Percentiles rank a stretch among this genome's conserved stretches.
phyloP scores from a whole-genome alignment of 2,329 filamentous ascomycete species.

The Parastagonospora nodorum region DNA sequence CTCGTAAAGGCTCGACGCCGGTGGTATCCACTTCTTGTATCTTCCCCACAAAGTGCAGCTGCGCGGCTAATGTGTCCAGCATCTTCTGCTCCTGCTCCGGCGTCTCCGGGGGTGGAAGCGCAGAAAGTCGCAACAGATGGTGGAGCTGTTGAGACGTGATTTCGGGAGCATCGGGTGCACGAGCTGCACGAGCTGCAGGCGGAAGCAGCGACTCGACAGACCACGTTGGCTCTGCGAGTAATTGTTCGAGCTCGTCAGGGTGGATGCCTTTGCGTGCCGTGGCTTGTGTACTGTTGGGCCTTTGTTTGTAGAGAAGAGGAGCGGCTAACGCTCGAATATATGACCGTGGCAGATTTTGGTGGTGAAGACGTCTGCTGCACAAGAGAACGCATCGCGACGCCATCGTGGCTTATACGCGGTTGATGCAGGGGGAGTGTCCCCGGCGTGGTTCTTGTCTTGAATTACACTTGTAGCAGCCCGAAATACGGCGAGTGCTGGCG shows the following conservation, averaged over 20 bases:
- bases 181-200: constrained; percentile 30
- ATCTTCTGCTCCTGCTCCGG: constrained; percentile 69
- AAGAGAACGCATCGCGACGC: constrained; percentile 12
- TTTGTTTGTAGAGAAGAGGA: neutral
- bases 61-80: constrained; percentile 75
- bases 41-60: constrained; percentile 88
- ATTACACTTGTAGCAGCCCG: too few relatives aligned
- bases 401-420: constrained; percentile 10
- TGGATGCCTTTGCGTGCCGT: constrained; percentile 17
- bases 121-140: constrained; percentile 87
- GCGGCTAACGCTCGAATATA: neutral
- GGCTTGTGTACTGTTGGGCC: neutral
- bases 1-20: constrained; percentile 73
- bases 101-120: constrained; percentile 73
- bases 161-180: constrained; percentile 36
- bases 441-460: too few relatives aligned
- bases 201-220: constrained; percentile 78
- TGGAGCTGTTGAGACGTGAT: constrained; percentile 72
- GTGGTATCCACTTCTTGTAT: constrained; percentile 79
- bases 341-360: constrained; percentile 4
- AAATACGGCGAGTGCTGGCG: too few relatives aligned
- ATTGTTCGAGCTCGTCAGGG: constrained; percentile 41
- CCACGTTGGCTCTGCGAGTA: constrained; percentile 76
- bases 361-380: constrained; percentile 5
- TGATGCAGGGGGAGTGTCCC: neutral